These are phyloP conservation scores for Zymoseptoria crescenta DNA, from an alignment of 2,329 filamentous ascomycete species.

Conservation along the genomic window DNA sequence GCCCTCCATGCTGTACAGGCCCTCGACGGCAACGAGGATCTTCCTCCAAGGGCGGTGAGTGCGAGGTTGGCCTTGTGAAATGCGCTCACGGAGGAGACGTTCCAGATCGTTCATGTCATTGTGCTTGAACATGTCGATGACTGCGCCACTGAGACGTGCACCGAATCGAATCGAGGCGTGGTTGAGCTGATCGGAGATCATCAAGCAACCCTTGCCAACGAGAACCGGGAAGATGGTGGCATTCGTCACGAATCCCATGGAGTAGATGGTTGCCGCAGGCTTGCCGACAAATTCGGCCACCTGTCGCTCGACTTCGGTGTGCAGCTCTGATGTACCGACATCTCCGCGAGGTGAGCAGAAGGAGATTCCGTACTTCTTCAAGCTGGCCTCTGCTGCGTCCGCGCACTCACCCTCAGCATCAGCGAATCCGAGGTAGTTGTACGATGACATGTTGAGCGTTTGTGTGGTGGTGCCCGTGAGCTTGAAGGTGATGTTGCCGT, in stretches of 20 bases:
- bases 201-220: conserved; percentile 83
- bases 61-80: conserved; percentile 91
- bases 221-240: conserved; percentile 86
- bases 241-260: conserved; percentile 98
- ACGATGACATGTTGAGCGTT: conserved; percentile 97
- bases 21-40: conserved; percentile 92
- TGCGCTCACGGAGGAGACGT: conserved; percentile 76
- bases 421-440: conserved; percentile 98
- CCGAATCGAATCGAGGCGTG: conserved; percentile 96
- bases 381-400: conserved; percentile 77
- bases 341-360: conserved; percentile 76
- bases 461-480: conserved; percentile 86
- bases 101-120: conserved; percentile 91
- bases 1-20: conserved; percentile 98
- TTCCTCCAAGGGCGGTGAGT: conserved; percentile 99
- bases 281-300: conserved; percentile 91
- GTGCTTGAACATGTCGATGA: conserved; percentile 95
- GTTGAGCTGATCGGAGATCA: conserved; percentile 96
- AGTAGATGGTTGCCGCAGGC: conserved; percentile 91
- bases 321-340: conserved; percentile 77
- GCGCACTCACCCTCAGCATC: conserved; percentile 96
- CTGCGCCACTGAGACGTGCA: conserved; percentile 84
- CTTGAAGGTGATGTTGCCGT: conserved; percentile 86
- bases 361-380: conserved; percentile 78
- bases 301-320: conserved; percentile 80